Base-by-base conservation (phyloP, 2,329 filamentous ascomycete genomes). In the Fusarium compactum region DNA sequence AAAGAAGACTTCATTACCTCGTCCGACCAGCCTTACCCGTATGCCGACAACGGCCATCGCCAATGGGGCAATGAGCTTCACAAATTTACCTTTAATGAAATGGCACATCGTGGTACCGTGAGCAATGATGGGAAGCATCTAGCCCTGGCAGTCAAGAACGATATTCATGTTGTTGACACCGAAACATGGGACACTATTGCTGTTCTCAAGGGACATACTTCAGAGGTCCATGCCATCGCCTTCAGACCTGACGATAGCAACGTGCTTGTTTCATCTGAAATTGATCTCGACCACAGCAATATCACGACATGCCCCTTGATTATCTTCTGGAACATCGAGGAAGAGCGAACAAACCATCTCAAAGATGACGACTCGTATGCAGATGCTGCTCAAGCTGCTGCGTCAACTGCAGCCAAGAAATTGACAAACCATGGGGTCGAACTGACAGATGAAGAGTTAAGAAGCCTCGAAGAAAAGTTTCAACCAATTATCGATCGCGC, bases 171-270 rank as follows among this genome's bases (percentile, higher is more conserved):
- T 8, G 4, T 70, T 4, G 41, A 67, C 4, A 67, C 67, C 10
- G 14, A 25, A 22, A 63, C 32, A 10, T 70, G 52, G 48, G 20
- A 47, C 4, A 51, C 48, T 8, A 6, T 53, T n/a, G 34, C 10
- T n/a, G 3, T 70, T 27, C 57, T 70, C 12, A 67, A 22, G 24
- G 67, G 67, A 4, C 67, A 70, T 12, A 43, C 44, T 18, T 58
- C 38, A 5, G 16, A 48, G 1, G 29, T 70, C 12, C 15, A 53
- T 1, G 24, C 44, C 8, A 11, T 70, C 0, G 25, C 52, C 8
- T 70, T 70, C 48, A 67, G 32, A 3, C n/a, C 67, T 2, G 25
- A 20, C 2, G 41, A 58, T n/a, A 12, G 30, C 12, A 43, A 54
- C 16, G 12, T 44, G 3, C 25, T 70, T 9, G 45, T 63, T 16